Evolutionary conservation across 495 filamentous ascomycete species (phyloP).

Genomic region (Aspergillus diversus): DNA sequence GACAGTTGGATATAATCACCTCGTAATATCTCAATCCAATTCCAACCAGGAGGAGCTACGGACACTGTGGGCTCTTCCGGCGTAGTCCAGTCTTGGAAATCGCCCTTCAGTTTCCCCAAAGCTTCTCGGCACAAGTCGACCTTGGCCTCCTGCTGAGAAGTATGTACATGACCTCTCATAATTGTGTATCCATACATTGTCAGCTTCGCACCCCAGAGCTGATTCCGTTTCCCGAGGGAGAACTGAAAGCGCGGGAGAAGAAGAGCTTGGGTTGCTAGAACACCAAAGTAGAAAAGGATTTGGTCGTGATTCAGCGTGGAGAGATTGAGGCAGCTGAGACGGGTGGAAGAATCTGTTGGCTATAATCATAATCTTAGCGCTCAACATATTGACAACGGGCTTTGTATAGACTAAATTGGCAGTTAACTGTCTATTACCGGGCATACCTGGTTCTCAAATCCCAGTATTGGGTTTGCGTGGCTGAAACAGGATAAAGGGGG

Average conservation of each 20-base stretch:
- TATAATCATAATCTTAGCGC: not conserved
- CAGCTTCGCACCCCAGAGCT: slow-evolving; percentile 31
- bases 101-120: slow-evolving; percentile 27
- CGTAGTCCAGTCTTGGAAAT: slow-evolving; percentile 31
- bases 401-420: not conserved
- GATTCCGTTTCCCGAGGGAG: slow-evolving; percentile 14
- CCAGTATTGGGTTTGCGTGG: not conserved
- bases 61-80: slow-evolving; percentile 32
- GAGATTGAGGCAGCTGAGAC: slow-evolving; percentile 14
- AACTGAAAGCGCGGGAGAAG: slow-evolving; percentile 35
- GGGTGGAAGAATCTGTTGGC: not conserved
- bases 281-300: slow-evolving; percentile 40
- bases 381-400: not conserved
- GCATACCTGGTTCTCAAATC: not conserved
- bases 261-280: slow-evolving; percentile 28
- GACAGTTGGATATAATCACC: slow-evolving; percentile 24
- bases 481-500: not conserved
- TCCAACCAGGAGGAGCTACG: slow-evolving; percentile 25
- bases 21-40: slow-evolving; percentile 35
- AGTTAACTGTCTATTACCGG: not conserved
- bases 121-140: slow-evolving; percentile 33
- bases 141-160: slow-evolving; percentile 24
- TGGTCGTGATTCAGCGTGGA: slow-evolving; percentile 20
- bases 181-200: slow-evolving; percentile 41
- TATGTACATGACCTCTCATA: slow-evolving; percentile 11